Evolutionary conservation across 805 yeast genomes (phyloP), one percentile per base, ranked within the genome.

Genomic region (Kodamaea lidongshanica): DNA sequence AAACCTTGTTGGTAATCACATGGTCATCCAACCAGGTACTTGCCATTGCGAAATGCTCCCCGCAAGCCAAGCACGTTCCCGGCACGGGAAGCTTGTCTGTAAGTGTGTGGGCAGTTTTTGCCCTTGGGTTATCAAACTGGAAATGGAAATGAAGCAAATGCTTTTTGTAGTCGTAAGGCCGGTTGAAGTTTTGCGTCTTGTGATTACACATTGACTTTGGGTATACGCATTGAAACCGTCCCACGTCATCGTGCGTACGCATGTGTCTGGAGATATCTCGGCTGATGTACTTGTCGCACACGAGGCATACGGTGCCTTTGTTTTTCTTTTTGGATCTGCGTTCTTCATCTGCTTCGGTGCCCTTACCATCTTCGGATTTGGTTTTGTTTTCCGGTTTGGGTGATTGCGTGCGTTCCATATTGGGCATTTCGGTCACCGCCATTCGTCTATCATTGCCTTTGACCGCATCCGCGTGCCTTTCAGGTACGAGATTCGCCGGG

Each of bases 21-120:
- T 77, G 85, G 9, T 50, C 40, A 12, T 70, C 70, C 12, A 78
- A 53, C 84, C 84, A 78, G 12, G 61, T 69, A 16, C 55, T 54
- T 6, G 77, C 83, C 9, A 54, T 45, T 4, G 7, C 16, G 42
- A 61, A 66, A 24, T 67, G 45, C 11, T 45, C 48, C 1, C 78
- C 77, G 46, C 84, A 78, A 1, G 65, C 64, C 12, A 46, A 44
- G 34, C 70, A 64, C 12, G 45, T 35, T 2, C 70, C 70, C 14
- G 40, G 23, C 16, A 58, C 40, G 6, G 65, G 64, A 15, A 64
- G 42, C 38, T 63, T 64, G 28, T 62, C 68, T 1, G 67, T 61
- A 31, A 64, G 47, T 18, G 58, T 64, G 22, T 58, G 56, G 3
- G 65, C 62, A 4, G 57, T 39, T 31, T 56, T 61, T 9, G 65